Evolutionary conservation across 108 stramenopile species (phyloP), one percentile per base, ranked within the genome.

Genomic region (Cyclotella atomus): DNA sequence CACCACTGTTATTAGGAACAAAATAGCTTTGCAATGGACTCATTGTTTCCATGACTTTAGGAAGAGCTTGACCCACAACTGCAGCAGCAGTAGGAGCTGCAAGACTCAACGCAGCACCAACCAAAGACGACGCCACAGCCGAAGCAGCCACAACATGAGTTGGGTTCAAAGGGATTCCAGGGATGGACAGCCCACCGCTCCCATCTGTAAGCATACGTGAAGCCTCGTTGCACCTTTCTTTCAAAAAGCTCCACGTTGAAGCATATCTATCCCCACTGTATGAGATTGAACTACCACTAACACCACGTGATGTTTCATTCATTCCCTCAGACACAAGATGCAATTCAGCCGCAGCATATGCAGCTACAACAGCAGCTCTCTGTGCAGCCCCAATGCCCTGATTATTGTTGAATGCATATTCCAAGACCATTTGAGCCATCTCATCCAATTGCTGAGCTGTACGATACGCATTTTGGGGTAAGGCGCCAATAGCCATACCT

Each of bases 331-430:
- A 77, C 45, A 95, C 64, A 23, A 95, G 59, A 70, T 91, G 90
- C 66, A 95, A 65, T 71, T 95, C 95, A 0, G 95, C 87, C 0
- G 95, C 79, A 4, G 89, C 84, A 57, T 93, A 95, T 2, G 90
- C 79, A 21, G 78, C 88, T 0, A 91, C 87, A 46, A 95, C 70
- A 4, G 75, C 84, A 9, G 90, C 73, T 29, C 88, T 32, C 14
- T 81, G 70, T 25, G 63, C 65, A 32, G 41, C 55, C 70, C 57
- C 74, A 24, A 23, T 8, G 9, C 35, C 9, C 0, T 28, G 46
- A 6, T 25, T 2, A 21, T 41, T 55, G 29, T 53, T 59, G 33
- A 71, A 20, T 25, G 50, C 61, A 64, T 82, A 68, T 16, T 77
- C 76, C 32, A 81, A 71, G 23, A 91, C 76, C 8, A 88, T 71